phyloP scores from a whole-genome alignment of 1,284 basidiomycete genomes.

The Omphalotus olearius region DNA sequence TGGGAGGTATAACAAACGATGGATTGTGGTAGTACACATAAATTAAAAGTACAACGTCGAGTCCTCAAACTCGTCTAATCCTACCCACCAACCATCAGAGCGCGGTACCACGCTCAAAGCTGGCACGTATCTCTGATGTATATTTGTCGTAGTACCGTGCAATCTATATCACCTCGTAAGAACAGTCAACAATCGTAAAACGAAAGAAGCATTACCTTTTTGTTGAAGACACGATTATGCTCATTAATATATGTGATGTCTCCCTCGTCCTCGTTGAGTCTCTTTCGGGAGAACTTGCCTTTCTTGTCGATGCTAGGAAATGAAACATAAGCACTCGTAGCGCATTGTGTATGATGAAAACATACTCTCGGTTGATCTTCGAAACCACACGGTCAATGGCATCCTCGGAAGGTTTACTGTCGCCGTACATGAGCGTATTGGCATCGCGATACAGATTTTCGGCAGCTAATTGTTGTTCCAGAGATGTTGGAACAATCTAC shows the following conservation, averaged over 20 bases:
- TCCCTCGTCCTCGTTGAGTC: constrained; percentile 86
- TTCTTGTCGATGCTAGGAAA: constrained; percentile 75
- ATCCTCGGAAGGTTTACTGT: constrained; percentile 91
- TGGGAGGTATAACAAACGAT: too few relatives aligned
- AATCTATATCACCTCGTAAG: constrained; percentile 48
- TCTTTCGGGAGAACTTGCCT: constrained; percentile 82
- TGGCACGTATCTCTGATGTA: constrained; percentile 90
- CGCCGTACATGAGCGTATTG: constrained; percentile 87
- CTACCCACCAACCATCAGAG: constrained; percentile 28
- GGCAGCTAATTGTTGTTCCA: constrained; percentile 64
- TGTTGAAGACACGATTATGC: constrained; percentile 97
- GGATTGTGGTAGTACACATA: too few relatives aligned
- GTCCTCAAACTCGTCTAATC: too few relatives aligned
- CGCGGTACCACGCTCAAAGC: constrained; percentile 94
- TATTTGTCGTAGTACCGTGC: constrained; percentile 97
- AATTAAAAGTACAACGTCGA: too few relatives aligned
- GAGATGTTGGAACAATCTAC: constrained; percentile 49
- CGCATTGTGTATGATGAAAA: background rate
- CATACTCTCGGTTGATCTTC: constrained; percentile 90
- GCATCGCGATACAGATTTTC: constrained; percentile 88
- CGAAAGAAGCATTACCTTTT: constrained; percentile 84
- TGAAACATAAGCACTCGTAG: constrained; percentile 10
- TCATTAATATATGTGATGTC: constrained; percentile 99
- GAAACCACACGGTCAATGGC: constrained; percentile 89
- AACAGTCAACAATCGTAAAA: too few relatives aligned